Evolutionary conservation across 2,329 filamentous ascomycete species (phyloP).

Genomic region (Pseudogymnoascus sp.): DNA sequence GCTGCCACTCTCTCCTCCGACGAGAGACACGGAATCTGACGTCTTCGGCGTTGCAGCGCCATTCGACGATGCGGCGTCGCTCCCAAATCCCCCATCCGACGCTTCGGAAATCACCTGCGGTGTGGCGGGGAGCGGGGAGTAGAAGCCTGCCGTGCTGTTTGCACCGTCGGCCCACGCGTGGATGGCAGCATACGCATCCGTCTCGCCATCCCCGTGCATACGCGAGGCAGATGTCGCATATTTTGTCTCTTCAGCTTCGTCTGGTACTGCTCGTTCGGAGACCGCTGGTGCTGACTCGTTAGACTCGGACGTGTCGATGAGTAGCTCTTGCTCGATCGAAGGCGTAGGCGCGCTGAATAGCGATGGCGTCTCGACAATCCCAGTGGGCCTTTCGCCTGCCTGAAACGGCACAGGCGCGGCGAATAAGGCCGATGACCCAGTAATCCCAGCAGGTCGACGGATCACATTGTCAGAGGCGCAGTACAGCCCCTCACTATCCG

Average conservation of each 20-base stretch:
- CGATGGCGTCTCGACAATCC: conserved; percentile 25
- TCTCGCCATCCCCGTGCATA: conserved; percentile 33
- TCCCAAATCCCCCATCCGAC: conserved; percentile 40
- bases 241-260: conserved; percentile 35
- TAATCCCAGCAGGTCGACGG: neutral
- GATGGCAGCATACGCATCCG: conserved; percentile 49
- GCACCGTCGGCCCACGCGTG: conserved; percentile 52
- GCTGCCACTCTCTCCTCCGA: conserved; percentile 30
- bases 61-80: conserved; percentile 20
- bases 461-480: conserved; percentile 42
- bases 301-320: conserved; percentile 24
- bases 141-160: conserved; percentile 38
- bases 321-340: conserved; percentile 14
- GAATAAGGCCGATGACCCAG: conserved; percentile 12
- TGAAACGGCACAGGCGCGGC: conserved; percentile 5
- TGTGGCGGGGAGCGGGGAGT: conserved; percentile 49
- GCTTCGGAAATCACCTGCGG: conserved; percentile 26
- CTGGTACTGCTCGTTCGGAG: neutral
- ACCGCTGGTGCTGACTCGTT: neutral
- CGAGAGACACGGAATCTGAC: conserved; percentile 41
- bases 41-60: conserved; percentile 48
- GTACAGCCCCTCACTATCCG: conserved; percentile 38
- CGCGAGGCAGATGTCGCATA: conserved; percentile 44
- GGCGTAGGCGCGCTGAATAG: conserved; percentile 14
- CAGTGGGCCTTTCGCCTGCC: neutral